Conservation (phyloP, 805 yeast genomes). For the Starmerella apicola region DNA sequence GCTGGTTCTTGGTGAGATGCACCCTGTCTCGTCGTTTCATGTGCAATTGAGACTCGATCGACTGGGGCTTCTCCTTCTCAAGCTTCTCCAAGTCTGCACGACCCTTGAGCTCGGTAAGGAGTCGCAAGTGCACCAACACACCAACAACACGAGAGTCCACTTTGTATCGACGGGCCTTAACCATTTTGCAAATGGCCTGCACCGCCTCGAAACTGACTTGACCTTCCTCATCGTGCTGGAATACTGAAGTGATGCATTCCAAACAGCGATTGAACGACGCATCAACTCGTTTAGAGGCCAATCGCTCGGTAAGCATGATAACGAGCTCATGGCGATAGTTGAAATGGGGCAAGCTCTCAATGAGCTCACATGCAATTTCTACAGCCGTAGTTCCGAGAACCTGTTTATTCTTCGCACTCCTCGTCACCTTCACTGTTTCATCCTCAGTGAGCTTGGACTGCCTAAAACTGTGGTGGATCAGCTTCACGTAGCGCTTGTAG, state of each 20-base stretch:
- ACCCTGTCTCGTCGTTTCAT: slow-evolving; percentile 77
- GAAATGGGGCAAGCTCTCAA: slow-evolving; percentile 58
- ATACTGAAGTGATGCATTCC: slow-evolving; percentile 52
- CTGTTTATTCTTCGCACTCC: slow-evolving; percentile 9
- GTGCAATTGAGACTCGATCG: slow-evolving; percentile 31
- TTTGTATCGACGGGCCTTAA: slow-evolving; percentile 60
- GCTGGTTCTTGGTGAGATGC: slow-evolving; percentile 80
- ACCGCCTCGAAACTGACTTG: slow-evolving; percentile 65
- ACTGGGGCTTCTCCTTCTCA: slow-evolving; percentile 33
- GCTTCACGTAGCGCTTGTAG: slow-evolving; percentile 54
- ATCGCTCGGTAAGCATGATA: slow-evolving; percentile 51
- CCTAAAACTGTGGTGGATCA: slow-evolving; percentile 35
- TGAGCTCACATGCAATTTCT: slow-evolving; percentile 68
- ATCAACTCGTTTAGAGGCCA: slow-evolving; percentile 40
- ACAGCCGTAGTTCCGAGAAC: slow-evolving; percentile 36
- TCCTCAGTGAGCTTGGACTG: slow-evolving; percentile 26
- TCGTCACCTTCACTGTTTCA: neutral
- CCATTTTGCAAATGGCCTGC: slow-evolving; percentile 52
- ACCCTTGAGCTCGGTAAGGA: slow-evolving; percentile 30
- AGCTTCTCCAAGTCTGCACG: slow-evolving; percentile 32
- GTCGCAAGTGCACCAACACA: slow-evolving; percentile 48
- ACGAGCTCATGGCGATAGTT: slow-evolving; percentile 70
- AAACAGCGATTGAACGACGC: slow-evolving; percentile 47
- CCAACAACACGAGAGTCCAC: slow-evolving; percentile 77
- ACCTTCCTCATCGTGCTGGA: slow-evolving; percentile 71